A percentile compares a stretch with the other conserved stretches of the same genome.
These are phyloP conservation scores for Cercophora newfieldiana DNA, from an alignment of 495 filamentous ascomycete species.

Conservation along the genomic window DNA sequence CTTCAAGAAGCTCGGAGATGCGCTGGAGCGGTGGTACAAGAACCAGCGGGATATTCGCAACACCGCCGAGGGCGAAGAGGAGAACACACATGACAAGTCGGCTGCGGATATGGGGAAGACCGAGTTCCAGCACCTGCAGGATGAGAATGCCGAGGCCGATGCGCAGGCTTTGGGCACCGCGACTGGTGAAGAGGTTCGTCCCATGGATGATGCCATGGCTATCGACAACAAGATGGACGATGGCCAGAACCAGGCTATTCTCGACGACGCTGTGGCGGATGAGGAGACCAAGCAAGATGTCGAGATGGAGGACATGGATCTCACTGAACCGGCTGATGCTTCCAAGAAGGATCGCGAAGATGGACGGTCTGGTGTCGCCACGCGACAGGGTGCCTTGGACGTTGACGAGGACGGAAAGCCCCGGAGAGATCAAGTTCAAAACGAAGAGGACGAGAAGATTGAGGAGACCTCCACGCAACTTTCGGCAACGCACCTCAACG, in stretches of 20 bases:
- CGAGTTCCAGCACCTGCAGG: conserved; percentile 87
- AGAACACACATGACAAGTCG: conserved; percentile 47
- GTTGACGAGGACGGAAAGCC: conserved; percentile 35
- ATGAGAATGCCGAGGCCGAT: conserved; percentile 76
- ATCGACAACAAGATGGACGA: conserved; percentile 70
- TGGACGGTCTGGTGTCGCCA: conserved; percentile 47
- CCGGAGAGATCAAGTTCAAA: conserved; percentile 24
- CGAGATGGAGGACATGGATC: conserved; percentile 42
- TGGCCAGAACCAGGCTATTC: conserved; percentile 45
- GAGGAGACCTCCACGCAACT: conserved; percentile 73
- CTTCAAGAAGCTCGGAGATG: conserved; percentile 91
- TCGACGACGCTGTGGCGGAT: conserved; percentile 58
- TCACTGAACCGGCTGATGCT: conserved; percentile 38
- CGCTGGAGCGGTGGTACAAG: conserved; percentile 89
- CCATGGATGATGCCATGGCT: conserved; percentile 81
- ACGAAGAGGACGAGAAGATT: conserved; percentile 56
- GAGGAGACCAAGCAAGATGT: conserved; percentile 49
- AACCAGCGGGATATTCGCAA: conserved; percentile 75
- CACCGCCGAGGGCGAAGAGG: conserved; percentile 57
- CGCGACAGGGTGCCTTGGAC: conserved; percentile 47
- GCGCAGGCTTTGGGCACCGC: conserved; percentile 89
- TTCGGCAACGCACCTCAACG: conserved; percentile 67
- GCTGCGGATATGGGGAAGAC: conserved; percentile 48
- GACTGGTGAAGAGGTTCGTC: conserved; percentile 77
- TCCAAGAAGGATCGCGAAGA: conserved; percentile 45